phyloP scores from a whole-genome alignment of 2,329 filamentous ascomycete species.

The Sphaerulina musiva region DNA sequence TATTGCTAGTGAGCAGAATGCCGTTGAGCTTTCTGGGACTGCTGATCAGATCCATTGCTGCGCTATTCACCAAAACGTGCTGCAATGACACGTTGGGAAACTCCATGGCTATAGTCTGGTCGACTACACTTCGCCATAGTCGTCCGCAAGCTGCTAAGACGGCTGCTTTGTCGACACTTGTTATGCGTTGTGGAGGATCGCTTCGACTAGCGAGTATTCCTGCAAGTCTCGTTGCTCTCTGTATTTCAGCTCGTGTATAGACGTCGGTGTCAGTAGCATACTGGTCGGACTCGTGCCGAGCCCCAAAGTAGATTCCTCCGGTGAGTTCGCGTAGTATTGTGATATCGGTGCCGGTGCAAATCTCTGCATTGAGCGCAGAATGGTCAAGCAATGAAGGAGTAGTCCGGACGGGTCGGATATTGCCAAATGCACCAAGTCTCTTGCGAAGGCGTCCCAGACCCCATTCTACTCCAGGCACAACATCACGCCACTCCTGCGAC shows the following conservation, averaged over 20 bases:
- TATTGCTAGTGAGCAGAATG: constrained; percentile 81
- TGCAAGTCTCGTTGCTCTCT: neutral
- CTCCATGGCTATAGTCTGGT: constrained; percentile 75
- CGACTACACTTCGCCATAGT: constrained; percentile 79
- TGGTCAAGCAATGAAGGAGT: neutral
- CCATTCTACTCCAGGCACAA: neutral
- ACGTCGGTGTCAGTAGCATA: neutral
- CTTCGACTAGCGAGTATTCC: neutral
- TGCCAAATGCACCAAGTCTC: neutral
- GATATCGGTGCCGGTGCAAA: neutral
- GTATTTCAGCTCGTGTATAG: neutral
- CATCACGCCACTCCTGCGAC: neutral
- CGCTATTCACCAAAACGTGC: constrained; percentile 88
- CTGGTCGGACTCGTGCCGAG: neutral
- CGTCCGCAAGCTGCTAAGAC: constrained; percentile 74
- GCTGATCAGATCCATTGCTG: constrained; percentile 94
- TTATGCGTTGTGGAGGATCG: constrained; percentile 44
- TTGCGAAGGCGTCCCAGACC: neutral
- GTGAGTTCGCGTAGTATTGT: neutral
- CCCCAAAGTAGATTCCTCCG: neutral
- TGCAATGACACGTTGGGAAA: constrained; percentile 76
- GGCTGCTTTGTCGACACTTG: constrained; percentile 90
- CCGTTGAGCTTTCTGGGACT: constrained; percentile 81
- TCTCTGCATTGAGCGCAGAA: neutral
- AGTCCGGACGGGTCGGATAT: neutral